Evolutionary conservation across 805 yeast genomes (phyloP).

Genomic region (Naumovozyma baii): DNA sequence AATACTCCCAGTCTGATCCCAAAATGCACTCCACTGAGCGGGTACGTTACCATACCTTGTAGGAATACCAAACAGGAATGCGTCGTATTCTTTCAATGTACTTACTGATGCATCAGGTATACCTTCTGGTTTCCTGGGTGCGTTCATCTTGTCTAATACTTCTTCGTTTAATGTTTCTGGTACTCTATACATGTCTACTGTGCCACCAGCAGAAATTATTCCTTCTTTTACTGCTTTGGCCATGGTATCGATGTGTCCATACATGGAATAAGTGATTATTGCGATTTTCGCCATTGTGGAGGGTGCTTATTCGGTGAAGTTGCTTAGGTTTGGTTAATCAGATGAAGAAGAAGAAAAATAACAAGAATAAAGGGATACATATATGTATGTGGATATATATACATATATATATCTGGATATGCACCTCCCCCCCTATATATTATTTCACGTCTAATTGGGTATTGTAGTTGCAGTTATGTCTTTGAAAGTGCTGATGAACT

Average conservation of each 20-base stretch:
- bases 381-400: background rate
- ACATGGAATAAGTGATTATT: conserved; percentile 60
- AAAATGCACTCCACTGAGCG: conserved; percentile 65
- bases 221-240: conserved; percentile 65
- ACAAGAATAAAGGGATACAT: background rate
- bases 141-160: conserved; percentile 46
- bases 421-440: background rate
- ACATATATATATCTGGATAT: background rate
- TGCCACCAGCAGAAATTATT: conserved; percentile 55
- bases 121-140: conserved; percentile 50
- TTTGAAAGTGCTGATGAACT: no score
- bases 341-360: no score
- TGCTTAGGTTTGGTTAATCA: no score
- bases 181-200: conserved; percentile 63
- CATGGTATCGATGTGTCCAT: conserved; percentile 62
- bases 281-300: conserved; percentile 33
- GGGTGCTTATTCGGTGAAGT: no score
- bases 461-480: no score
- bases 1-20: conserved; percentile 68
- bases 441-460: no score
- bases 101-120: conserved; percentile 50
- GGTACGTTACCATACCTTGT: conserved; percentile 72
- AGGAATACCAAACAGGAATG: conserved; percentile 68
- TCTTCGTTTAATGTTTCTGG: conserved; percentile 65
- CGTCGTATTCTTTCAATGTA: conserved; percentile 55